Evolutionary conservation across 2,329 filamentous ascomycete genomes (phyloP), one percentile per base, ranked within the genome.

Genomic region (Grosmannia huntii): DNA sequence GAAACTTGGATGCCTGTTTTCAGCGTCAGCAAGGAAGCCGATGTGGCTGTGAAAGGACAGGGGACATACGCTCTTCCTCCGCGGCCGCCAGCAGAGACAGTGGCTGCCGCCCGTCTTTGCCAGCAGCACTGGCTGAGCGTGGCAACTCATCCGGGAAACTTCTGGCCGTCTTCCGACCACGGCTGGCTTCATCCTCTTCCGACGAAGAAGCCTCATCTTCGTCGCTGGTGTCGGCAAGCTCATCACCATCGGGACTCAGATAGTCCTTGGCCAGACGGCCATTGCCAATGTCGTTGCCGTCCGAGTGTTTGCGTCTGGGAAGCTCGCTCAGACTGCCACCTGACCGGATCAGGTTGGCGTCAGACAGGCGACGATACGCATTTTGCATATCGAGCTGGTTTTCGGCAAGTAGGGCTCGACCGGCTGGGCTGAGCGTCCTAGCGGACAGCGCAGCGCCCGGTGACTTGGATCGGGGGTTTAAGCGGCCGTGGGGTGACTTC

Each of bases 51-150:
- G 16, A 19, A 44, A 44, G 41, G 3, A 9, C 2, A 19, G 7
- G 19, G 19, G 36, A 78, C 86, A 67, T 76, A 89, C 89, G 81
- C 68, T 92, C 88, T 76, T 90, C 85, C 67, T 92, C 86, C 0
- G 85, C 85, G 7, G 86, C 87, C 46, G 85, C 87, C 57, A 91
- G 72, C 58, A 90, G 69, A 65, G 84, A 89, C 67, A 76, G 73
- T 0, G 78, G 74, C 64, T 75, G 75, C 60, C 72, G 71, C 5
- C 63, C 65, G 41, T 70, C 69, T 27, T 70, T 71, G 5, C 5
- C 19, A 16, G 27, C 66, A 58, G 7, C 41, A 41, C 21, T 41
- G 44, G 6, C 55, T 67, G 41, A 44, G 41, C 41, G 19, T n/a
- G 14, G 65, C 68, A 28, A 67, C 55, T 69, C 71, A 14, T 69